Evolutionary conservation across 257 asterid species (phyloP), one percentile per base, ranked within the genome.

Genomic region (Leonotis leonurus): DNA sequence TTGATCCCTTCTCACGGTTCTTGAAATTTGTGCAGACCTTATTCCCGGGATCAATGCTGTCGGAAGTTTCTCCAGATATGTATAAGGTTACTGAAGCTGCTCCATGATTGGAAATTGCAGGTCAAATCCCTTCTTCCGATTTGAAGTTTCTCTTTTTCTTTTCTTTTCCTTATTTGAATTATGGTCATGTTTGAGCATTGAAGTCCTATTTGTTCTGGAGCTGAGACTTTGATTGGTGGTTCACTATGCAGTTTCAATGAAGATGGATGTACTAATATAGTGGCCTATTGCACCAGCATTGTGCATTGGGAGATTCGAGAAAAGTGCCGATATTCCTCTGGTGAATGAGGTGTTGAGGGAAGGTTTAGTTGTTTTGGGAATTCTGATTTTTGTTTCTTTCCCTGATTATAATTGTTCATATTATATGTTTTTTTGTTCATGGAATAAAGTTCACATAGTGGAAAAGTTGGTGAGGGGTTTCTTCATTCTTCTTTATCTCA

Each of bases 11-110:
- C 51, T 75, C 30, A 48, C 32, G 22, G 12, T 5, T 17, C n/a
- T 27, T 17, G 14, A 18, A 17, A 43, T 58, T 60, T 20, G 3
- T 61, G 75, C 87, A 89, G 97, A 73, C 76, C 46, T 45, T 82
- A 59, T 82, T 84, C 60, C 97, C 97, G 8, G 97, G 94, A 44
- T 64, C 79, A 59, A 84, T 83, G 89, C 73, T 86, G 72, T 73
- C 75, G 7, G 95, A 89, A 74, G 84, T 89, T 71, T 78, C 85
- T 50, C 76, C 89, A 36, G 95, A 84, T 37, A 77, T 80, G 84
- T 89, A 89, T 60, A 86, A 82, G 78, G 97, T 89, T 57, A 50
- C 70, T 36, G 94, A 82, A 39, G 35, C 81, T 53, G 75, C 82
- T 67, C 78, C 78, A 20, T 76, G 48, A 57, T 64, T 40, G 54